Base-by-base conservation (phyloP, 1,139 yeast genomes). In the Saccharomyces hybrid region DNA sequence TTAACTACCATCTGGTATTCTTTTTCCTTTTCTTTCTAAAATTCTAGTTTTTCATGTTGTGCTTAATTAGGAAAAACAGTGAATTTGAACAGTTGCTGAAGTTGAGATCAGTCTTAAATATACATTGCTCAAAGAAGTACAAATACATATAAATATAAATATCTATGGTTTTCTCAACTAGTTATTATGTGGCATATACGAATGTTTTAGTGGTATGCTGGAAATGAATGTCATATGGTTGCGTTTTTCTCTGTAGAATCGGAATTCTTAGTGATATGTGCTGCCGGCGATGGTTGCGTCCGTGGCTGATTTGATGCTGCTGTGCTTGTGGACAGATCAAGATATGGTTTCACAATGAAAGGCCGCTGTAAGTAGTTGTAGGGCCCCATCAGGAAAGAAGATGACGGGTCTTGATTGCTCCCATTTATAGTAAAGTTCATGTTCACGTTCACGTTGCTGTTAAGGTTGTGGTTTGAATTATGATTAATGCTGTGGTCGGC, bases 11-110 rank as follows among this genome's bases (percentile, higher is more conserved):
- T 19, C 42, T 14, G 11, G 5, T 29, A 29, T 9, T 29, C n/a
- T 29, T 13, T 14, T 6, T 60, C 59, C 46, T 57, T 29, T 28
- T 11, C 13, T 14, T 34, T 8, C 19, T 38, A 23, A 23, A 23
- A 23, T 9, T 34, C 23, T 14, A 16, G 13, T 38, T 38, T 38
- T 19, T 19, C 13, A 19, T 16, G 19, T 9, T 16, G 25, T 38
- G 44, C 44, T 38, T 19, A 38, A 16, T 38, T 38, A 19, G 44
- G 26, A 38, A 38, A 34, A 38, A 38, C 23, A 16, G 44, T 38
- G 44, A 11, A 38, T 38, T 58, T 2, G 57, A 38, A 38, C 16
- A 9, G 13, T 5, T 38, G 44, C 16, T 9, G 23, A 38, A 38
- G 13, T 11, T 8, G 13, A 19, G 23, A 19, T 38, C 44, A 38